phyloP scores from a whole-genome alignment of 108 stramenopile genomes.

The Seminavis robusta region DNA sequence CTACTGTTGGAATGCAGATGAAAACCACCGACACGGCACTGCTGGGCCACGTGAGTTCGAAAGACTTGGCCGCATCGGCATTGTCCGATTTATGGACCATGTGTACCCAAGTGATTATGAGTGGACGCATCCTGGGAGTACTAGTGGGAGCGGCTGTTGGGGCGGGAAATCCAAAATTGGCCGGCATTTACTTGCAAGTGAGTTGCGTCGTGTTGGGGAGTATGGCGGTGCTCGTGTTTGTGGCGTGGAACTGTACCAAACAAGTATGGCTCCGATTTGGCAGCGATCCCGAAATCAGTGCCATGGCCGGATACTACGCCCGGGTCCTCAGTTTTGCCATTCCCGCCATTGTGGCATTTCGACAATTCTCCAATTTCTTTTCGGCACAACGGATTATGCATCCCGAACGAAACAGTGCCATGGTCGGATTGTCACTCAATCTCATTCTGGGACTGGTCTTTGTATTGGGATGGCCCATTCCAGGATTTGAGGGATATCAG shows the following conservation, averaged over 20 bases:
- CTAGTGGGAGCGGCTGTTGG: slow-evolving; percentile 49
- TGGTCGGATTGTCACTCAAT: slow-evolving; percentile 59
- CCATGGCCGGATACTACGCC: slow-evolving; percentile 75
- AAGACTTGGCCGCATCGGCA: slow-evolving; percentile 57
- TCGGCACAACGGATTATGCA: slow-evolving; percentile 74
- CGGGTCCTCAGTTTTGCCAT: slow-evolving; percentile 50
- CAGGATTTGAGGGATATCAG: slow-evolving; percentile 57
- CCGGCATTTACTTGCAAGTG: slow-evolving; percentile 61
- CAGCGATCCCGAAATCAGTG: slow-evolving; percentile 32
- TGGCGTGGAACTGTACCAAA: slow-evolving; percentile 60
- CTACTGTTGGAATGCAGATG: no score
- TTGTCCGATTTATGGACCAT: slow-evolving; percentile 76
- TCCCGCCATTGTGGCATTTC: slow-evolving; percentile 55
- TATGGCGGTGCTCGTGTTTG: slow-evolving; percentile 45
- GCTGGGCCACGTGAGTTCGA: slow-evolving; percentile 40
- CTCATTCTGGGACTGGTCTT: slow-evolving; percentile 63
- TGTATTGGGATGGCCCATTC: slow-evolving; percentile 73
- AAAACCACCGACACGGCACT: slow-evolving; percentile 80
- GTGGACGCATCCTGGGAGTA: slow-evolving; percentile 38
- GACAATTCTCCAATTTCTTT: slow-evolving; percentile 74
- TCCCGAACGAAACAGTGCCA: slow-evolving; percentile 62
- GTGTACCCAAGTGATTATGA: slow-evolving; percentile 62
- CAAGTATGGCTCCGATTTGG: slow-evolving; percentile 53
- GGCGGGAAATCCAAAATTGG: slow-evolving; percentile 53
- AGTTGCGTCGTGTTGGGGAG: slow-evolving; percentile 38